These are phyloP conservation scores for Immersiella caudata DNA, from an alignment of 495 filamentous ascomycete genomes.

Conservation along the genomic window DNA sequence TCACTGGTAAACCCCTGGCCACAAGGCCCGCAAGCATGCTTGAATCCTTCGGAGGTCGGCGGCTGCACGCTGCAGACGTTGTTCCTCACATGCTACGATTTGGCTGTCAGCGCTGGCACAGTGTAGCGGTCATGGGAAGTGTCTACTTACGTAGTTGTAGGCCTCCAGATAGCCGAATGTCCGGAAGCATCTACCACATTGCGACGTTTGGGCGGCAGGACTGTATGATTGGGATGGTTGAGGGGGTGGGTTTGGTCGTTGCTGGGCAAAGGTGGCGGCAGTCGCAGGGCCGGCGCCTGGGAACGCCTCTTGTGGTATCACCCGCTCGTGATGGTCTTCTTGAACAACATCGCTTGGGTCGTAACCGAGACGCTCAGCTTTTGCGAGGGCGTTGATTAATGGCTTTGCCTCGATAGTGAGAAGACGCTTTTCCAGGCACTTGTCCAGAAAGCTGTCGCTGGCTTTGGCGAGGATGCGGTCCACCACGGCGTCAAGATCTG, in stretches of 20 bases:
- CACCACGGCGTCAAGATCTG: constrained; percentile 46
- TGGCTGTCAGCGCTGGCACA: not conserved
- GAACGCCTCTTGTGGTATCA: constrained; percentile 36
- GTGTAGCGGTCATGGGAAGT: not conserved
- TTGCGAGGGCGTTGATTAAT: constrained; percentile 53
- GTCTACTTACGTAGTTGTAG: constrained; percentile 46
- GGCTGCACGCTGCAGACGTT: constrained; percentile 41
- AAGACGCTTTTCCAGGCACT: constrained; percentile 47
- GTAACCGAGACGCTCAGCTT: constrained; percentile 55
- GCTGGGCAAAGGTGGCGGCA: constrained; percentile 1
- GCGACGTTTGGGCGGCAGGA: constrained; percentile 18
- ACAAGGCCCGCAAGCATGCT: constrained; percentile 42
- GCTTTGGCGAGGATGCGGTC: constrained; percentile 44
- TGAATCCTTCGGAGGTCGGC: constrained; percentile 34
- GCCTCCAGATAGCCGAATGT: constrained; percentile 37
- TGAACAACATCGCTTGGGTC: constrained; percentile 46
- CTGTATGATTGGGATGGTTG: constrained; percentile 8
- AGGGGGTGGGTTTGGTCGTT: constrained; percentile 13
- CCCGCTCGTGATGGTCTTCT: constrained; percentile 39
- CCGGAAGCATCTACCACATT: constrained; percentile 46
- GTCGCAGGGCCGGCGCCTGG: constrained; percentile 24
- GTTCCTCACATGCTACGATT: constrained; percentile 41
- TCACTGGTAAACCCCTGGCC: constrained; percentile 43
- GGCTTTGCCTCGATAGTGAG: constrained; percentile 51
- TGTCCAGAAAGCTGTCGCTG: constrained; percentile 52